Conservation (phyloP, 495 filamentous ascomycete genomes). For the Penicillium chermesinum region DNA sequence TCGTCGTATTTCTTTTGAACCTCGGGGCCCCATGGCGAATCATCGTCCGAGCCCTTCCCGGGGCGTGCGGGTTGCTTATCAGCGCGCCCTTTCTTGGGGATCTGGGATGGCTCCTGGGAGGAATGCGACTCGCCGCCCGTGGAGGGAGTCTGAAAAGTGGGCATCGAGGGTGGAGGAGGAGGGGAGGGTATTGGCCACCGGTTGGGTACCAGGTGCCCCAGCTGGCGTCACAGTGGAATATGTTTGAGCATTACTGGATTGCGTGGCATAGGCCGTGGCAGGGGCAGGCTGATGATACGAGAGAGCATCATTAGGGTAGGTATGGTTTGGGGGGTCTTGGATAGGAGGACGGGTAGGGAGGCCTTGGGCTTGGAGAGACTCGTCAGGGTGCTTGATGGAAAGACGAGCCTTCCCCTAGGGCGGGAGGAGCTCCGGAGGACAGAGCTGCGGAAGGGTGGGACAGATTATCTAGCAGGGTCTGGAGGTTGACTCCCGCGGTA, state of each 20-base stretch:
- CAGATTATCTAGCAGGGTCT: constrained; percentile 50
- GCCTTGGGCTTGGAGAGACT: constrained; percentile 35
- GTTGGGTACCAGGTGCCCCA: constrained; percentile 49
- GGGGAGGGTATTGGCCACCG: constrained; percentile 51
- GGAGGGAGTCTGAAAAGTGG: constrained; percentile 43
- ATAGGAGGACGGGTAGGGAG: constrained; percentile 47
- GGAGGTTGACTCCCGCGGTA: constrained; percentile 45
- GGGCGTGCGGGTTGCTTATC: constrained; percentile 26
- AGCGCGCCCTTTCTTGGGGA: constrained; percentile 25
- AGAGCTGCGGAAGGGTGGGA: constrained; percentile 34
- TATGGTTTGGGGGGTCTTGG: constrained; percentile 53
- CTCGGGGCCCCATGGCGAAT: constrained; percentile 52
- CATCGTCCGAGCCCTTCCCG: constrained; percentile 38
- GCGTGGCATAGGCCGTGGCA: constrained; percentile 31
- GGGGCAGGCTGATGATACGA: constrained; percentile 50
- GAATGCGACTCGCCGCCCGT: constrained; percentile 26
- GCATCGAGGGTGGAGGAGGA: constrained; percentile 49
- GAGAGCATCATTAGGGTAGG: constrained; percentile 50
- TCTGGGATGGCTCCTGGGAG: constrained; percentile 31
- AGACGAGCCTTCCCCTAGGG: constrained; percentile 25
- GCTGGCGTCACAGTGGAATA: constrained; percentile 42
- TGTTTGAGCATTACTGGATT: constrained; percentile 41
- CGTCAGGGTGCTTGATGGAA: constrained; percentile 35
- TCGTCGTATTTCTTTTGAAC: constrained; percentile 73
- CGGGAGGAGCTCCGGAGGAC: constrained; percentile 27